These are phyloP conservation scores for Picochlorum sp. DNA, from an alignment of 139 green algal species.

Conservation along the genomic window DNA sequence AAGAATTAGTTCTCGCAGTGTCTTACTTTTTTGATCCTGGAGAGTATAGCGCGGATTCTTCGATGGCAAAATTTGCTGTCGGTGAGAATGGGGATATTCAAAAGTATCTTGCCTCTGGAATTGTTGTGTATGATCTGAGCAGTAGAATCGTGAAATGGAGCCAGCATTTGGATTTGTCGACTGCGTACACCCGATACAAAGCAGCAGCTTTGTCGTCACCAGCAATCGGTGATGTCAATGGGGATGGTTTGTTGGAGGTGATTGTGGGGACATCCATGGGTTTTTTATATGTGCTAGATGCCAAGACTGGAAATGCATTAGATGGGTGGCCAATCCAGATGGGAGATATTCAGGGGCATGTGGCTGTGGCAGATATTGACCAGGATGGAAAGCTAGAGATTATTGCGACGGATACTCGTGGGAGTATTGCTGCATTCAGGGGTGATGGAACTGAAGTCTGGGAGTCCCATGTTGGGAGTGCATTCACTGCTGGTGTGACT, in stretches of 20 bases:
- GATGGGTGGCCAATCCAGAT: slow-evolving; percentile 87
- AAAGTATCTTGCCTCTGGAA: slow-evolving; percentile 69
- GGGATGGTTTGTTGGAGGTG: slow-evolving; percentile 80
- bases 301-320: slow-evolving; percentile 30
- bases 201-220: slow-evolving; percentile 74
- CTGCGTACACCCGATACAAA: slow-evolving; percentile 63
- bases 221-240: slow-evolving; percentile 80
- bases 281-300: slow-evolving; percentile 90
- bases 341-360: slow-evolving; percentile 85
- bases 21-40: slow-evolving; percentile 83
- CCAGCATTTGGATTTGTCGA: slow-evolving; percentile 91
- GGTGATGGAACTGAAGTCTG: slow-evolving; percentile 74
- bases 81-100: slow-evolving; percentile 45
- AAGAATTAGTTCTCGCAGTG: slow-evolving; percentile 85
- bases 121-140: slow-evolving; percentile 81
- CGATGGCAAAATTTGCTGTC: slow-evolving; percentile 30
- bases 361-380: slow-evolving; percentile 83
- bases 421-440: slow-evolving; percentile 78
- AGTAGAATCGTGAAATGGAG: slow-evolving; percentile 65
- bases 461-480: slow-evolving; percentile 70
- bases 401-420: slow-evolving; percentile 72
- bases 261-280: slow-evolving; percentile 87
- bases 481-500: slow-evolving; percentile 16
- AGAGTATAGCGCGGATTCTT: slow-evolving; percentile 41
- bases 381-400: slow-evolving; percentile 84